phyloP scores from a whole-genome alignment of 306 rosid genomes.

The Phaseolus lunatus region DNA sequence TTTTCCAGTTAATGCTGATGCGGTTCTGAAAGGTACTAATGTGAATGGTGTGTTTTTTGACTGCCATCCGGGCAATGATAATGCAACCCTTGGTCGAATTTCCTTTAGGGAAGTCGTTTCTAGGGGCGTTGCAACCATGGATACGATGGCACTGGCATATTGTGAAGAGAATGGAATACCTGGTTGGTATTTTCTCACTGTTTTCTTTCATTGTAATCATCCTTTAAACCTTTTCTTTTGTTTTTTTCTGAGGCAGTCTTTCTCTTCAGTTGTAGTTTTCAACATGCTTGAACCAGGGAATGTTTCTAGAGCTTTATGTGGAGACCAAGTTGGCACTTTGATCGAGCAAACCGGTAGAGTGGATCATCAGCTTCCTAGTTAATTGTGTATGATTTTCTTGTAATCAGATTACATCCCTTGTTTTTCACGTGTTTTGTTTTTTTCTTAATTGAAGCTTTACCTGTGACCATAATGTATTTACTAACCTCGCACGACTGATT shows the following conservation, averaged over 20 bases:
- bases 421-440: background rate
- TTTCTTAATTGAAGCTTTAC: background rate
- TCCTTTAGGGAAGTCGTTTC: slow-evolving; percentile 49
- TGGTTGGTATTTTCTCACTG: slow-evolving; percentile 48
- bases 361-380: background rate
- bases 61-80: no score
- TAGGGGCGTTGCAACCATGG: slow-evolving; percentile 51
- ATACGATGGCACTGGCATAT: slow-evolving; percentile 52
- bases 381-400: background rate
- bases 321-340: slow-evolving; percentile 61
- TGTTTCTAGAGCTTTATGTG: slow-evolving; percentile 61
- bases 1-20: slow-evolving; percentile 14
- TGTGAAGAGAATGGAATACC: slow-evolving; percentile 64
- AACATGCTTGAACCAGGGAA: slow-evolving; percentile 57
- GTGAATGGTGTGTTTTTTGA: no score
- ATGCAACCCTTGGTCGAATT: background rate
- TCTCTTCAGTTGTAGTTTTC: slow-evolving; percentile 55
- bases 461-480: background rate
- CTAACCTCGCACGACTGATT: background rate
- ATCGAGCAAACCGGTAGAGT: slow-evolving; percentile 56
- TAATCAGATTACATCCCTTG: background rate
- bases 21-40: slow-evolving; percentile 23
- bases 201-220: background rate
- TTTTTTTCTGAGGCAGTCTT: slow-evolving; percentile 18
- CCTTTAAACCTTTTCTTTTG: background rate